phyloP scores from a whole-genome alignment of 2,329 filamentous ascomycete species.

The Triangularia verruculosa region DNA sequence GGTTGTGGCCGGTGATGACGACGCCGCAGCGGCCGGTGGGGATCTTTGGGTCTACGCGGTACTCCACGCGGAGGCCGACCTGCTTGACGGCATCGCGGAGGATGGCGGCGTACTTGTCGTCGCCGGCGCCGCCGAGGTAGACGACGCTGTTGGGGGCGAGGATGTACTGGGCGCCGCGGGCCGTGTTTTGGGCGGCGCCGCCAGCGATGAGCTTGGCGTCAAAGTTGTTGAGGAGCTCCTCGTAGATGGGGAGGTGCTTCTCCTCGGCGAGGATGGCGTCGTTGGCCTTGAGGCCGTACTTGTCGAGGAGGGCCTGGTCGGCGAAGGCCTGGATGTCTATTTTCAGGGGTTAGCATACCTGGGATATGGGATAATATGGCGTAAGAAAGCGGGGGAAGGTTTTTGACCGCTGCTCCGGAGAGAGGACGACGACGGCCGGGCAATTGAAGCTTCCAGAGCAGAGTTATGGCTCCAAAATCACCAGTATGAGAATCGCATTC shows the following conservation, averaged over 20 bases:
- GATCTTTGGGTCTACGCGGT: conserved; percentile 80
- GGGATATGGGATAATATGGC: background rate
- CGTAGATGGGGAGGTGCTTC: conserved; percentile 85
- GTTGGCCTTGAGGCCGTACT: conserved; percentile 93
- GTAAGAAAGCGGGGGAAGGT: background rate
- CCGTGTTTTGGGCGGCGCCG: conserved; percentile 95
- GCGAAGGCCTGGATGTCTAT: conserved; percentile 90
- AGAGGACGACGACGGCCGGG: background rate
- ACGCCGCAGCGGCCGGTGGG: conserved; percentile 94
- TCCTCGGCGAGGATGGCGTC: conserved; percentile 95
- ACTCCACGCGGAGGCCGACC: conserved; percentile 89
- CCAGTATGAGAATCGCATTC: conserved; percentile 27
- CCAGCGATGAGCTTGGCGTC: conserved; percentile 93
- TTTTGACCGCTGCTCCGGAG: background rate
- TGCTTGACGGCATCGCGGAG: conserved; percentile 82
- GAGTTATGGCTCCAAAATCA: background rate
- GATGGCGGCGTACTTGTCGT: conserved; percentile 92
- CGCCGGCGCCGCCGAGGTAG: conserved; percentile 90
- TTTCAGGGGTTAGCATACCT: conserved; percentile 11
- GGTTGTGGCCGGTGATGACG: conserved; percentile 94
- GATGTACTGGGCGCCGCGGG: conserved; percentile 93
- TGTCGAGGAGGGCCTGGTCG: conserved; percentile 78
- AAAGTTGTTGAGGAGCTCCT: conserved; percentile 89
- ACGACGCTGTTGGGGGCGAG: conserved; percentile 85
- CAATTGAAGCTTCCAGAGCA: background rate